phyloP scores from a whole-genome alignment of 257 asterid species.

The Solanum lignicaule region DNA sequence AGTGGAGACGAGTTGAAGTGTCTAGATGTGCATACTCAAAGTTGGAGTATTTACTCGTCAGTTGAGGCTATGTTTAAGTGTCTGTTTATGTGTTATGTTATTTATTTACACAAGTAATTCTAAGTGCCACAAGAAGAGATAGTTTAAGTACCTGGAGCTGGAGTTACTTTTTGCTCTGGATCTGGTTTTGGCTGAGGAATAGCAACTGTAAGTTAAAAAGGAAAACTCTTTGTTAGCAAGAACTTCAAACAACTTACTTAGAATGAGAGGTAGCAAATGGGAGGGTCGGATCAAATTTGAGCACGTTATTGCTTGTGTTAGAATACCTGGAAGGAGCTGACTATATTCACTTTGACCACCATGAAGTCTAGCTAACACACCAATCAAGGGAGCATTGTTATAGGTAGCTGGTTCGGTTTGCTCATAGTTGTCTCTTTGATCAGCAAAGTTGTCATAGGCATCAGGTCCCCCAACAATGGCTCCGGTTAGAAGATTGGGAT shows the following conservation, averaged over 20 bases:
- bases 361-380: constrained; percentile 71
- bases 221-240: constrained; percentile 31
- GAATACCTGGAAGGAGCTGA: constrained; percentile 83
- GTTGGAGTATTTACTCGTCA: neutral
- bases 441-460: constrained; percentile 95
- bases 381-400: constrained; percentile 83
- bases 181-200: constrained; percentile 18
- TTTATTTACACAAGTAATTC: neutral
- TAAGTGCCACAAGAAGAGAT: neutral
- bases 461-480: constrained; percentile 98
- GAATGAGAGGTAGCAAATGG: neutral
- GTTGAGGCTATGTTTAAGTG: neutral
- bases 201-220: neutral
- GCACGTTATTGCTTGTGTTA: neutral
- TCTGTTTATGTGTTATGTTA: neutral
- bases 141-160: constrained; percentile 44
- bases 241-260: neutral
- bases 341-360: constrained; percentile 59
- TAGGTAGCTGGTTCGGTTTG: constrained; percentile 99
- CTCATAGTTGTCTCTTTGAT: constrained; percentile 85
- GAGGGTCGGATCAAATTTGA: neutral
- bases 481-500: constrained; percentile 83
- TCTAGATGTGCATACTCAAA: neutral
- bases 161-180: constrained; percentile 25
- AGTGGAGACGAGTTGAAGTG: neutral